These are phyloP conservation scores for Eucalyptus rudis DNA, from an alignment of 345 rosid genomes.

Conservation along the genomic window DNA sequence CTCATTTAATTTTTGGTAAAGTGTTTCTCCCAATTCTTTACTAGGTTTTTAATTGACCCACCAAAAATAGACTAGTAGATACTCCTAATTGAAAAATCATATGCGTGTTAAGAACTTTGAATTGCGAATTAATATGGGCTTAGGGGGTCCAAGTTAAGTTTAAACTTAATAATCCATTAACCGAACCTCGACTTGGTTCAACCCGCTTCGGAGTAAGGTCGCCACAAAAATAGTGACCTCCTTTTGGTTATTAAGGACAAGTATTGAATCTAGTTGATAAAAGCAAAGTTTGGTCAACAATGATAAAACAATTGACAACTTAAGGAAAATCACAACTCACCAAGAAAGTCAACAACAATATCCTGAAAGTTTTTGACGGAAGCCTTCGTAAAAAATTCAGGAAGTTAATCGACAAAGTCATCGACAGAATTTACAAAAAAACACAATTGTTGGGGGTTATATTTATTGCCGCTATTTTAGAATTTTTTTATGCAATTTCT, in stretches of 20 bases:
- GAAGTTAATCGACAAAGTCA: background rate
- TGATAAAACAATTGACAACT: background rate
- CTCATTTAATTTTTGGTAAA: too few species aligned
- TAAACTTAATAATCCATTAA: accelerated
- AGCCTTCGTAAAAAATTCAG: background rate
- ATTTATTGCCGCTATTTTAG: background rate
- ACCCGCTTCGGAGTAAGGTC: too few species aligned
- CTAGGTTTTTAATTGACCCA: too few species aligned
- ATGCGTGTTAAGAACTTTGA: too few species aligned
- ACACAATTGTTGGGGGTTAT: background rate
- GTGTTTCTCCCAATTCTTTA: too few species aligned
- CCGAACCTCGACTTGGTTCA: accelerated
- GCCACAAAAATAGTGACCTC: background rate
- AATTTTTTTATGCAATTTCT: background rate
- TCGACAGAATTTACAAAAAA: background rate
- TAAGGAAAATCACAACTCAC: background rate
- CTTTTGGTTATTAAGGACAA: background rate
- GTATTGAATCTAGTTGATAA: background rate
- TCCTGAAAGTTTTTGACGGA: background rate
- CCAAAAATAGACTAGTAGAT: too few species aligned
- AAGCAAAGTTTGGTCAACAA: background rate
- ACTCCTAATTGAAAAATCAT: too few species aligned
- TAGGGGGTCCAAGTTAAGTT: accelerated
- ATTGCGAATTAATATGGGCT: too few species aligned
- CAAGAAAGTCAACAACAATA: background rate